Base-by-base conservation (phyloP, 148 eudicot genomes). In the Hydrangea macrophylla region DNA sequence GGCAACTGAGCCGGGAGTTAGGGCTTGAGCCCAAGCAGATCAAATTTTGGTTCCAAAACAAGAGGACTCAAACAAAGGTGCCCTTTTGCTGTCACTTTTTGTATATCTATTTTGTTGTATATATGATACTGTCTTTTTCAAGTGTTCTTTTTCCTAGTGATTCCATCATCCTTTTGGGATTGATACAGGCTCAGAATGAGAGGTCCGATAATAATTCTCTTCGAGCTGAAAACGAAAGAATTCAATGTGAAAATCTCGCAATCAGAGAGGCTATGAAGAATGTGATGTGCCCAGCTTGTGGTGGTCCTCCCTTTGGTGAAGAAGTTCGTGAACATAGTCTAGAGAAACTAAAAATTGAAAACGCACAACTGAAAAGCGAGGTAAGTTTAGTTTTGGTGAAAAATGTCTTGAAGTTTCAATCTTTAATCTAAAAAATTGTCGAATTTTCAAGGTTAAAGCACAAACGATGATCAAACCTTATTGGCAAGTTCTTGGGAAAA, bases 41-140 rank as follows among this genome's bases (percentile, higher is more conserved):
- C 36, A 82, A 79, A 51, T 79, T 73, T 73, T 82, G 86, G 90
- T 86, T 86, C 57, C 90, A 86, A 60, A 86, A 83, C 73, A 86
- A 84, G 69, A 79, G 85, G 71, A 83, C 88, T 55, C 85, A 86
- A 51, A 62, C 55, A 27, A 86, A 83, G 88, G 87, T 85, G 58
- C 15, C 26, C 69, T 20, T 54, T 33, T 45, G 9, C 26, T 22
- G n/a, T 7, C 42, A 6, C 0, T 10, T 48, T 48, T n/a, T n/a
- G n/a, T n/a, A n/a, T n/a, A n/a, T n/a, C n/a, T n/a, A n/a, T n/a
- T n/a, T n/a, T n/a, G n/a, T n/a, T n/a, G n/a, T n/a, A n/a, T n/a
- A n/a, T n/a, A n/a, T n/a, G n/a, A n/a, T n/a, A n/a, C n/a, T n/a
- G n/a, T n/a, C n/a, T n/a, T 35, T 35, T 35, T 48, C 6, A 48